These are phyloP conservation scores for Vanrija humicola DNA, from an alignment of 1,284 basidiomycete genomes.

Conservation along the genomic window DNA sequence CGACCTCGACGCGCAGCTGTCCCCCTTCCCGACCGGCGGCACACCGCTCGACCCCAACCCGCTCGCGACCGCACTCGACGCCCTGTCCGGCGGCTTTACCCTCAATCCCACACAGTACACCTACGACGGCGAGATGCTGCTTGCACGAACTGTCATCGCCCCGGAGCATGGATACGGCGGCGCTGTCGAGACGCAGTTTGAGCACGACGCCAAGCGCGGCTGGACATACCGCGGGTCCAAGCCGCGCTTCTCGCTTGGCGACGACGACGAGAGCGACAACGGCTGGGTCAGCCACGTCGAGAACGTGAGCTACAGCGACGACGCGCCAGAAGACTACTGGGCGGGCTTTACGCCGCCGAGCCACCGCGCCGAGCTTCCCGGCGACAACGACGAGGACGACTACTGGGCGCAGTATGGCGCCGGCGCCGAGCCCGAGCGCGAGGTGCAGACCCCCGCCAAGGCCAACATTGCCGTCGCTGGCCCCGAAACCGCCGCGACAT, in stretches of 20 bases:
- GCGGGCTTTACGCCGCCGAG: constrained; percentile 22
- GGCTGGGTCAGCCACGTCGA: neutral
- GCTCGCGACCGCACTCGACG: constrained; percentile 5
- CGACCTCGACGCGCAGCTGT: constrained; percentile 39
- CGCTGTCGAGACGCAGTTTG: neutral
- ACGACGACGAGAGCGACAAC: neutral
- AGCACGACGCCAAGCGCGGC: too few species aligned
- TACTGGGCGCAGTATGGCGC: constrained; percentile 44
- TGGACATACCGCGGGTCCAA: neutral
- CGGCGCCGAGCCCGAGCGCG: constrained; percentile 1
- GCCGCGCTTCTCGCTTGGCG: neutral
- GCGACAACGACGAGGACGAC: constrained; percentile 26
- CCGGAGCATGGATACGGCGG: constrained; percentile 3
- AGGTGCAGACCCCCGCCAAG: neutral
- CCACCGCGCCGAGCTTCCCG: constrained; percentile 1
- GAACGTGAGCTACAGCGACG: neutral
- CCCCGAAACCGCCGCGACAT: constrained; percentile 5
- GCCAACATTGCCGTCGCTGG: neutral
- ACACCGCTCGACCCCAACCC: constrained; percentile 4
- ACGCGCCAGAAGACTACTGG: constrained; percentile 31
- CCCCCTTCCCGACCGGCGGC: constrained; percentile 25
- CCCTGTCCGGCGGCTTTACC: neutral
- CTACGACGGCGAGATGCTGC: constrained; percentile 16
- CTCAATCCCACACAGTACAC: constrained; percentile 11
- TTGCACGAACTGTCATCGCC: constrained; percentile 5